phyloP scores from a whole-genome alignment of 768 basidiomycete species.

The Tubosaeta sp. region DNA sequence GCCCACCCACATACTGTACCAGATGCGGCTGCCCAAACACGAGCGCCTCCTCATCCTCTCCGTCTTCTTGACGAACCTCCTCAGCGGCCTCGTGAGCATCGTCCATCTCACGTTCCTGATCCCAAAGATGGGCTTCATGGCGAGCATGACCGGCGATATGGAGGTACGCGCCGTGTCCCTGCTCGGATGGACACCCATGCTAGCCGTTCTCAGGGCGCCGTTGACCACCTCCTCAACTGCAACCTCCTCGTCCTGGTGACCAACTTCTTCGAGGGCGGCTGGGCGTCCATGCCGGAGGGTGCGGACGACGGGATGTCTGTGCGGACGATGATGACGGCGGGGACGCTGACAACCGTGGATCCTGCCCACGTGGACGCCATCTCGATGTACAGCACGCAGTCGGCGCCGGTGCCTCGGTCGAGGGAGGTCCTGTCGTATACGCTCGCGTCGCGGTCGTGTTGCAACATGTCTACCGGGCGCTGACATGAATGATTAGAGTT shows the following conservation, averaged over 20 bases:
- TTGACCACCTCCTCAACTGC: slow-evolving; percentile 13
- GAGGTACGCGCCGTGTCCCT: slow-evolving; percentile 6
- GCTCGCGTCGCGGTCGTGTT: background rate
- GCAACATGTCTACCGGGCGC: background rate
- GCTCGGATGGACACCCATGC: too few species aligned
- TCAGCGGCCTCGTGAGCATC: slow-evolving; percentile 8
- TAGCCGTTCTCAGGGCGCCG: slow-evolving; percentile 6
- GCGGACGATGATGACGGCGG: background rate
- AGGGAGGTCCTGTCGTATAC: background rate
- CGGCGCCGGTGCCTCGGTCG: background rate
- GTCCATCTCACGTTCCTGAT: slow-evolving; percentile 14
- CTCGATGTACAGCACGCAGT: slow-evolving; percentile 1
- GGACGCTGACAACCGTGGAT: slow-evolving; percentile 10
- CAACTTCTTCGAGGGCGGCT: slow-evolving; percentile 3
- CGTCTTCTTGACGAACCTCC: slow-evolving; percentile 11
- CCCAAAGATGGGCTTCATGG: slow-evolving; percentile 2
- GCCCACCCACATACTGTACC: slow-evolving; percentile 8
- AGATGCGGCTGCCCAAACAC: background rate
- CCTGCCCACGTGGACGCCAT: slow-evolving; percentile 1
- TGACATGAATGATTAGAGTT: too few species aligned
- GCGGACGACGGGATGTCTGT: background rate
- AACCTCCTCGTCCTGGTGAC: slow-evolving; percentile 17
- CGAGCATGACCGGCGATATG: slow-evolving; percentile 11
- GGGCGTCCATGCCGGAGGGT: background rate
- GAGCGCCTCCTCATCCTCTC: slow-evolving; percentile 11